Evolutionary conservation across 208 protist genomes (phyloP).

Genomic region (Acanthamoeba healyi): DNA sequence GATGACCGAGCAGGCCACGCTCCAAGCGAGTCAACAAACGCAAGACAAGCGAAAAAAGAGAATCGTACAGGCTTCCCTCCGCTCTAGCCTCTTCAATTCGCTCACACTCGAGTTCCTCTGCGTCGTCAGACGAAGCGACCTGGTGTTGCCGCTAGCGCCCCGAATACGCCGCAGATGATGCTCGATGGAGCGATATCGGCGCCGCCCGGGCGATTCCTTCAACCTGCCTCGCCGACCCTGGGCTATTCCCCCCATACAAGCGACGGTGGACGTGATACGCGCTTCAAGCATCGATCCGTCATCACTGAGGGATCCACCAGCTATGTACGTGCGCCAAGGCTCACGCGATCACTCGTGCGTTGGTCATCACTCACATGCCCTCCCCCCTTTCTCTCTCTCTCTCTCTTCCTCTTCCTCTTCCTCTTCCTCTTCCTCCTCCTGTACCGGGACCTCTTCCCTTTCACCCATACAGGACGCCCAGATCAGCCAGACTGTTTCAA

Average conservation of each 20-base stretch:
- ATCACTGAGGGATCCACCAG: background rate
- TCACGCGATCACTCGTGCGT: no score
- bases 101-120: no score
- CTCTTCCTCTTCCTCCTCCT: no score
- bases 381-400: no score
- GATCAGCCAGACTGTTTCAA: background rate
- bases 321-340: no score
- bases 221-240: background rate
- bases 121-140: background rate
- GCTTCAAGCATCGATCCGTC: background rate
- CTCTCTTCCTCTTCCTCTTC: no score
- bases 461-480: slow-evolving; percentile 6
- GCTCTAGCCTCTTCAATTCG: no score
- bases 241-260: background rate
- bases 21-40: background rate
- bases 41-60: background rate
- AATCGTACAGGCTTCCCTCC: background rate
- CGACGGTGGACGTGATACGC: background rate
- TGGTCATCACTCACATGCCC: no score
- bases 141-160: background rate
- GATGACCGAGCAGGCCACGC: background rate
- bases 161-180: background rate
- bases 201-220: background rate
- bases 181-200: background rate
- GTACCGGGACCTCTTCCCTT: no score